Percentiles rank a stretch among this genome's conserved stretches.
Conservation (phyloP, 108 stramenopile species). For the Seminavis robusta region DNA sequence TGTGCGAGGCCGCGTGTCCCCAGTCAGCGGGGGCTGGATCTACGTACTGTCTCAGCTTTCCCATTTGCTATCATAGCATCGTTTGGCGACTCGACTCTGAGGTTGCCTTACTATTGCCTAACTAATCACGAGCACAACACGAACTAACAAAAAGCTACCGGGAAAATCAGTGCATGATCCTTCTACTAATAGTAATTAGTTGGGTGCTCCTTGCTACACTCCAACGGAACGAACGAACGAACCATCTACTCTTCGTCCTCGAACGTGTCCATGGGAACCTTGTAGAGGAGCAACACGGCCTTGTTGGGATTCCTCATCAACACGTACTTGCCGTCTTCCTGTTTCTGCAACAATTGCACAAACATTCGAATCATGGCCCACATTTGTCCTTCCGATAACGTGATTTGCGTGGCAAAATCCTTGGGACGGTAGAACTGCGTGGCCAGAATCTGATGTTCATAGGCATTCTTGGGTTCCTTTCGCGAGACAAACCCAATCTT, state of each 20-base stretch:
- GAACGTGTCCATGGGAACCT: slow-evolving; percentile 89
- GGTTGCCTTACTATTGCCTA: too few relatives aligned
- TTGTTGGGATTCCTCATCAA: slow-evolving; percentile 96
- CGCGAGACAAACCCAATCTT: slow-evolving; percentile 96
- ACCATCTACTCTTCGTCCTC: slow-evolving; percentile 82
- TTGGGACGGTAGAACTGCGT: slow-evolving; percentile 95
- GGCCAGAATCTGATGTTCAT: slow-evolving; percentile 90
- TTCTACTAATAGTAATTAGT: not conserved
- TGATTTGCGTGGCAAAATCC: slow-evolving; percentile 97
- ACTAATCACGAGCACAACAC: too few relatives aligned
- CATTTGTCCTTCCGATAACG: slow-evolving; percentile 89
- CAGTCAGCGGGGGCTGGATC: too few relatives aligned
- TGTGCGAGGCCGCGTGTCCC: too few relatives aligned
- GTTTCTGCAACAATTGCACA: slow-evolving; percentile 80
- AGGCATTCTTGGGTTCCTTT: slow-evolving; percentile 77
- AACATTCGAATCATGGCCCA: slow-evolving; percentile 98
- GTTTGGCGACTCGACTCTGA: too few relatives aligned
- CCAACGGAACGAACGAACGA: too few relatives aligned
- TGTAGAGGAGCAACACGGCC: slow-evolving; percentile 89
- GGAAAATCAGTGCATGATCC: not conserved
- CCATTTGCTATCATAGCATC: too few relatives aligned
- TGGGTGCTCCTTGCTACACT: too few relatives aligned
- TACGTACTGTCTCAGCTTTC: too few relatives aligned
- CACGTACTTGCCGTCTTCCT: slow-evolving; percentile 96
- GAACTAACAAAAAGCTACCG: too few relatives aligned